phyloP scores from a whole-genome alignment of 768 basidiomycete species.

The Rhodotorula diobovata region DNA sequence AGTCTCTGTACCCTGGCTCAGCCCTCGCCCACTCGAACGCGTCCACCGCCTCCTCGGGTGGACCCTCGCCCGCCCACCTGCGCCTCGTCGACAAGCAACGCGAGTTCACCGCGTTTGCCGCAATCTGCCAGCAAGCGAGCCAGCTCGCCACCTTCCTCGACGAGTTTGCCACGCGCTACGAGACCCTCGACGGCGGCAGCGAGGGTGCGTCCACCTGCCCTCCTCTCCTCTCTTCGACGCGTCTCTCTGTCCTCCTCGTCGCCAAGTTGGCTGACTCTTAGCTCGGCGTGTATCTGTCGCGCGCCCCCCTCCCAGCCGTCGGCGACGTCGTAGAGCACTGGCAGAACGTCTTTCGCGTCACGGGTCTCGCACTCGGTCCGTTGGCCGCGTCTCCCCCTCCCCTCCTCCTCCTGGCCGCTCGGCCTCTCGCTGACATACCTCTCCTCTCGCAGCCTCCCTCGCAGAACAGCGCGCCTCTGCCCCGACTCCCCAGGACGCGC shows the following conservation, averaged over 20 bases:
- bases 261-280: background rate
- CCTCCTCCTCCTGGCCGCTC: too few species aligned
- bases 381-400: background rate
- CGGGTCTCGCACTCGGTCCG: conserved; percentile 37
- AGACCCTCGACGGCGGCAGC: conserved; percentile 29
- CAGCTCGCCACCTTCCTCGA: conserved; percentile 16
- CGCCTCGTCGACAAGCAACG: conserved; percentile 39
- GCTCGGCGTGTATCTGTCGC: fast-evolving
- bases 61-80: background rate
- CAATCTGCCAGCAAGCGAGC: conserved; percentile 20
- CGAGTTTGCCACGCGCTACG: conserved; percentile 28
- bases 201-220: conserved; percentile 16
- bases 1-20: conserved; percentile 15
- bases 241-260: background rate
- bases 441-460: conserved; percentile 15
- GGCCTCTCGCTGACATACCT: background rate
- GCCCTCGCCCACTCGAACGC: background rate
- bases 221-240: background rate
- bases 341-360: conserved; percentile 42
- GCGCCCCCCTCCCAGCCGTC: conserved; percentile 20
- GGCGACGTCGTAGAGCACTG: conserved; percentile 42
- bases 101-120: conserved; percentile 33
- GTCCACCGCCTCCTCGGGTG: background rate
- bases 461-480: conserved; percentile 1
- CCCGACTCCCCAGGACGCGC: background rate